A percentile compares a stretch with the other conserved stretches of the same genome.
These are phyloP conservation scores for Elsinoe arachidis DNA, from an alignment of 2,329 filamentous ascomycete genomes.

Conservation along the genomic window DNA sequence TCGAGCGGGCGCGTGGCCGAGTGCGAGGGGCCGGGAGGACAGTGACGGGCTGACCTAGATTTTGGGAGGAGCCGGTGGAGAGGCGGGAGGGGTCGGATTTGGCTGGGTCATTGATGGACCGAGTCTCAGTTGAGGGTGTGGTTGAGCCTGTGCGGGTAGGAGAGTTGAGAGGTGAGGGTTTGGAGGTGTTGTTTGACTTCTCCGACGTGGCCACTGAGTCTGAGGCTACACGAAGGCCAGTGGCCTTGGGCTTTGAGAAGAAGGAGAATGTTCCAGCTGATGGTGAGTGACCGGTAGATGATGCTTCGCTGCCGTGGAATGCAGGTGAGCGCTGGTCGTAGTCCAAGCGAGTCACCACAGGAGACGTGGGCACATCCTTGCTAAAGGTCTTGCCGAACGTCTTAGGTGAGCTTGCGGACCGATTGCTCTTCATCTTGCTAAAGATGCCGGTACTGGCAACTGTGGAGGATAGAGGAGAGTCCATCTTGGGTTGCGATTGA, in stretches of 20 bases:
- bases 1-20: conserved; percentile 42
- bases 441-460: conserved; percentile 53
- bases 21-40: conserved; percentile 19
- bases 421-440: conserved; percentile 34
- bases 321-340: conserved; percentile 31
- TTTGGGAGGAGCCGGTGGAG: conserved; percentile 35
- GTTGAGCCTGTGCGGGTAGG: conserved; percentile 69
- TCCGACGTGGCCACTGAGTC: conserved; percentile 55
- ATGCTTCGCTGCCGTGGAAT: conserved; percentile 39
- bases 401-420: conserved; percentile 40
- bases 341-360: conserved; percentile 50
- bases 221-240: conserved; percentile 76
- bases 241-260: conserved; percentile 41
- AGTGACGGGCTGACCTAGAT: conserved; percentile 23
- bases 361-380: conserved; percentile 33
- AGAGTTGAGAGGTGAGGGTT: conserved; percentile 47
- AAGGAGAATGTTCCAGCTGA: conserved; percentile 29
- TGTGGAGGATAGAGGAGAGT: conserved; percentile 34
- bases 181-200: conserved; percentile 39
- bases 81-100: conserved; percentile 32
- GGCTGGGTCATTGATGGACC: conserved; percentile 26
- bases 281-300: conserved; percentile 40
- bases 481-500: conserved; percentile 59
- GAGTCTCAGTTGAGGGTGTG: conserved; percentile 50
- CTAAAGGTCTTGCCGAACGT: conserved; percentile 26